These are phyloP conservation scores for Penicillium vulpinum DNA, from an alignment of 2,329 filamentous ascomycete species.

Conservation along the genomic window DNA sequence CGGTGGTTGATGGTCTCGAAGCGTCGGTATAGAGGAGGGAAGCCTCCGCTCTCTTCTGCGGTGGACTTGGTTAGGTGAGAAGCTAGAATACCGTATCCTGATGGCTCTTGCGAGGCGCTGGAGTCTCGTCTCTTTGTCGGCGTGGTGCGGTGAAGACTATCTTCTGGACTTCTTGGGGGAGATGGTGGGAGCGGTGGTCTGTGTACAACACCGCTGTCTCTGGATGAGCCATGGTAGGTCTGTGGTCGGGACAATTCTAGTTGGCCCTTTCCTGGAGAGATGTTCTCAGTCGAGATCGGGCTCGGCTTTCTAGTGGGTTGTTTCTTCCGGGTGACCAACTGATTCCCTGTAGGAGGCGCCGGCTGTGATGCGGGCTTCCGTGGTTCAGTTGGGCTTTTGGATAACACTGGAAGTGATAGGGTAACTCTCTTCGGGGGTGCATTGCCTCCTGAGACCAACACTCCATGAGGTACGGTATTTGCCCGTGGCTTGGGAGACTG, in stretches of 20 bases:
- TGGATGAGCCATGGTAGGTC: constrained; percentile 30
- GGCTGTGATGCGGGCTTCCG: constrained; percentile 28
- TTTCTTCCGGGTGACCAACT: constrained; percentile 28
- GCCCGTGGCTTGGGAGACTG: constrained; percentile 23
- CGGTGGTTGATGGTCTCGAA: constrained; percentile 83
- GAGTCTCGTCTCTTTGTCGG: constrained; percentile 25
- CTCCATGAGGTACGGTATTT: constrained; percentile 14
- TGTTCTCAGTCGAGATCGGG: constrained; percentile 20
- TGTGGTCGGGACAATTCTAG: constrained; percentile 37
- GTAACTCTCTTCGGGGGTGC: constrained; percentile 12
- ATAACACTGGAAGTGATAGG: constrained; percentile 2
- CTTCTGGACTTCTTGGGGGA: constrained; percentile 36
- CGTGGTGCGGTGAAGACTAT: constrained; percentile 23
- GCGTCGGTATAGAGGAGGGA: constrained; percentile 71
- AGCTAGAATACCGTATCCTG: constrained; percentile 40
- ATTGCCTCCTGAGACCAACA: constrained; percentile 12
- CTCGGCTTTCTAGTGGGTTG: constrained; percentile 19
- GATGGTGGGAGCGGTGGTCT: constrained; percentile 33
- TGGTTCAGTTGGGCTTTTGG: constrained; percentile 22
- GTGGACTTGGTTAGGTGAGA: constrained; percentile 33
- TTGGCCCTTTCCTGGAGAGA: constrained; percentile 25
- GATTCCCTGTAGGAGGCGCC: constrained; percentile 27
- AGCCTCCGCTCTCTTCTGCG: constrained; percentile 27
- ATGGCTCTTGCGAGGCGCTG: constrained; percentile 24
- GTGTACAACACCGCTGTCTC: constrained; percentile 20